These are phyloP conservation scores for Persicaria maculosa DNA, from an alignment of 148 eudicot genomes.

Conservation along the genomic window DNA sequence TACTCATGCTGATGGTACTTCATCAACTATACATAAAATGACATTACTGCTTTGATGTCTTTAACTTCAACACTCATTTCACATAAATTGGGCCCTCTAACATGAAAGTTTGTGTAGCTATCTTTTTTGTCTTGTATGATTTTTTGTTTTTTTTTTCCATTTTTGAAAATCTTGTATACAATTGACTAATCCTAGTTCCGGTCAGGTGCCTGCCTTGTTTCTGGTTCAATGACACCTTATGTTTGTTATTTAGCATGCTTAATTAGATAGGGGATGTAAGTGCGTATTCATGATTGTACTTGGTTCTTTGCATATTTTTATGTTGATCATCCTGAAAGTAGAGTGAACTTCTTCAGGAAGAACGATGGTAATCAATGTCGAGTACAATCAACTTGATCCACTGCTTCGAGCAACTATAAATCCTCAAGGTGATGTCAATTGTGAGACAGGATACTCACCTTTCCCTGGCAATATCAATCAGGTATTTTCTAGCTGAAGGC, in stretches of 20 bases:
- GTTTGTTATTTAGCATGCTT: background rate
- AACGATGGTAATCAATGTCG: slow-evolving; percentile 94
- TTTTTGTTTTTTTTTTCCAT: background rate
- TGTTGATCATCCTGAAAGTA: background rate
- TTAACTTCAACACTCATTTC: too few relatives aligned
- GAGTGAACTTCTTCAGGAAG: slow-evolving; percentile 51
- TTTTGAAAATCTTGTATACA: background rate
- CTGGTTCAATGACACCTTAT: background rate
- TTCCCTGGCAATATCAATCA: slow-evolving; percentile 98
- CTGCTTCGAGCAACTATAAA: slow-evolving; percentile 78
- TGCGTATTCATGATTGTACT: background rate
- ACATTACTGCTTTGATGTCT: background rate
- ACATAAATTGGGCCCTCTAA: too few relatives aligned
- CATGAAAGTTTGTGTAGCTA: too few relatives aligned
- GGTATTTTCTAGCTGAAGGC: slow-evolving; percentile 23
- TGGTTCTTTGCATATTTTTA: background rate
- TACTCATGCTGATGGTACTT: slow-evolving; percentile 82
- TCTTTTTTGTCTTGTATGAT: background rate
- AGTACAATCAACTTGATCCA: slow-evolving; percentile 98
- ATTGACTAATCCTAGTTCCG: background rate
- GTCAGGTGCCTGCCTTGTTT: background rate
- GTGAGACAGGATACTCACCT: slow-evolving; percentile 91
- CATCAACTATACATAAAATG: background rate
- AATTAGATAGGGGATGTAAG: background rate
- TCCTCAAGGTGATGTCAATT: slow-evolving; percentile 93